These are phyloP conservation scores for Lophiostoma macrostomum DNA, from an alignment of 495 filamentous ascomycete species.

Conservation along the genomic window DNA sequence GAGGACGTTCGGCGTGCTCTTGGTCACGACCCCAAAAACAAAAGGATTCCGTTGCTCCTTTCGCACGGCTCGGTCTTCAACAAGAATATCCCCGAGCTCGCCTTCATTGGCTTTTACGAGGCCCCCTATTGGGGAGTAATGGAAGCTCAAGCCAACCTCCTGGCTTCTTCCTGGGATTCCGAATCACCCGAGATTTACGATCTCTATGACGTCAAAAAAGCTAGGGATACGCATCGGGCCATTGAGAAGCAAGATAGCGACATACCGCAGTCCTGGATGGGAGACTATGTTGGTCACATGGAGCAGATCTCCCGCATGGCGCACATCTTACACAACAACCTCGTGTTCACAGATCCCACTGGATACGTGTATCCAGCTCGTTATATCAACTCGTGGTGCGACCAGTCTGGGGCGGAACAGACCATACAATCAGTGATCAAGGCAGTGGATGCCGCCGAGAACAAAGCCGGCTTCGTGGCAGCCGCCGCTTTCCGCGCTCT, in stretches of 20 bases:
- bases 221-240: background rate
- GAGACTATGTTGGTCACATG: conserved; percentile 76
- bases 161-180: conserved; percentile 51
- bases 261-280: conserved; percentile 72
- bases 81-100: conserved; percentile 58
- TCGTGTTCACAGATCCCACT: background rate
- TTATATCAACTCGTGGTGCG: conserved; percentile 1
- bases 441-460: conserved; percentile 20
- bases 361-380: conserved; percentile 25
- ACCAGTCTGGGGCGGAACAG: conserved; percentile 19
- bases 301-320: conserved; percentile 62
- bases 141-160: conserved; percentile 77
- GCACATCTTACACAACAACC: conserved; percentile 40
- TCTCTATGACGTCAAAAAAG: background rate
- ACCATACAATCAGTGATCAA: conserved; percentile 22
- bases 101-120: conserved; percentile 83
- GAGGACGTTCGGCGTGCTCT: conserved; percentile 53
- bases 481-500: conserved; percentile 69
- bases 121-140: conserved; percentile 84
- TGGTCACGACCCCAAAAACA: conserved; percentile 52
- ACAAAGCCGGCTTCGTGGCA: conserved; percentile 47
- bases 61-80: conserved; percentile 64
- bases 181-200: conserved; percentile 8
- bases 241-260: background rate
- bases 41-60: conserved; percentile 65